Base-by-base conservation (phyloP, 1,139 yeast genomes). In the Pichia sp. region DNA sequence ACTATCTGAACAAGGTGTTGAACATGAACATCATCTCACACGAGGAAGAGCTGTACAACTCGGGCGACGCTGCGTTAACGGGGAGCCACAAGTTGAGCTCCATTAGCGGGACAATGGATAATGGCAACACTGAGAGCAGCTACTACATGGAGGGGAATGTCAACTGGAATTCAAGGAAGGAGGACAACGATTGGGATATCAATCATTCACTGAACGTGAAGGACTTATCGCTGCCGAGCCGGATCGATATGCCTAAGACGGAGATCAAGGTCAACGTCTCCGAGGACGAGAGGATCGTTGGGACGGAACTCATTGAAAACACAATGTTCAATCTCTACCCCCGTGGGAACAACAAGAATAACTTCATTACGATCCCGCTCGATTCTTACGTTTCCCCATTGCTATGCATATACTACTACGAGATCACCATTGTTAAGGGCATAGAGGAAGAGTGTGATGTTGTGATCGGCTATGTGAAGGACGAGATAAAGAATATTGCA, bases 321-420 rank as follows among this genome's bases (percentile, higher is more conserved):
- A 31, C 45, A 9, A 26, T 44, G 41, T 53, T 51, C n/a, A 53
- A 46, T 18, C 6, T 53, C 13, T 53, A 53, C 41, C 54, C 54
- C 28, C 43, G 56, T 13, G 46, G 50, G 1, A 41, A 28, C 21
- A 47, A 47, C 26, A 52, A 44, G 40, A 44, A 43, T n/a, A 40
- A 42, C 18, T 46, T 48, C 22, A n/a, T 51, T 2, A 53, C 56
- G 1, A 39, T 53, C 1, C 43, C 47, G 10, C 10, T 48, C 12
- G 44, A 53, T 31, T 40, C 42, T 2, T 44, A 41, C 42, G 36
- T 50, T 13, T 40, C 58, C 3, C 53, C 54, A 8, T 46, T 51
- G 18, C 21, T 58, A 45, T 84, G 85, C 0, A 66, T 82, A 1
- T 83, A 75, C 62, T 83, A 83, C 62, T 83, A 65, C 61, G 89